Evolutionary conservation across 768 basidiomycete genomes (phyloP).

Genomic region (Cystofilobasidium capitatum): DNA sequence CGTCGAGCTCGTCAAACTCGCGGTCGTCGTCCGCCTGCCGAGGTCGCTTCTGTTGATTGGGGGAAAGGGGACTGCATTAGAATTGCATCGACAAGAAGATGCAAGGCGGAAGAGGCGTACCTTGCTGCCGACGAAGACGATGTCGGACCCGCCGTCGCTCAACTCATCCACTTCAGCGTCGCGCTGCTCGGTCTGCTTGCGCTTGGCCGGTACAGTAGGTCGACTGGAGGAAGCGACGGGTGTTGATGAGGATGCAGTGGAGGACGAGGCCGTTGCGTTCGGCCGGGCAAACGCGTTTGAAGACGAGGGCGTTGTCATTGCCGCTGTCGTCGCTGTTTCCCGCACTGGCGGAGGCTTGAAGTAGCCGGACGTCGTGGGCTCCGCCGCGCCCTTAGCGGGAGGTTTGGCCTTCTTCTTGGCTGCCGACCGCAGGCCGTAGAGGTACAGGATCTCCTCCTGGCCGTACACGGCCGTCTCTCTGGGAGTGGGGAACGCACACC

Average conservation of each 20-base stretch:
- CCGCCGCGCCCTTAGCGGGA: background rate
- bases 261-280: too few species aligned
- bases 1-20: constrained; percentile 1
- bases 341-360: background rate
- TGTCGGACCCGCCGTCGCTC: too few species aligned
- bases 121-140: too few species aligned
- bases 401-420: background rate
- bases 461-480: background rate
- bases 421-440: background rate
- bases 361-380: constrained; percentile 1
- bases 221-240: too few species aligned
- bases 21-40: background rate
- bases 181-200: too few species aligned
- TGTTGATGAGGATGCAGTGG: too few species aligned
- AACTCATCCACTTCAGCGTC: too few species aligned
- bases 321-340: background rate
- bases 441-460: background rate
- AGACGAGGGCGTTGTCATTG: background rate
- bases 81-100: too few species aligned
- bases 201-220: too few species aligned
- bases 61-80: too few species aligned
- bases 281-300: background rate
- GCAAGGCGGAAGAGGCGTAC: too few species aligned
- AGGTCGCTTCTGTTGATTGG: background rate
- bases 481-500: background rate